These are phyloP conservation scores for Juglanconis oblonga DNA, from an alignment of 2,329 filamentous ascomycete species.

Conservation along the genomic window DNA sequence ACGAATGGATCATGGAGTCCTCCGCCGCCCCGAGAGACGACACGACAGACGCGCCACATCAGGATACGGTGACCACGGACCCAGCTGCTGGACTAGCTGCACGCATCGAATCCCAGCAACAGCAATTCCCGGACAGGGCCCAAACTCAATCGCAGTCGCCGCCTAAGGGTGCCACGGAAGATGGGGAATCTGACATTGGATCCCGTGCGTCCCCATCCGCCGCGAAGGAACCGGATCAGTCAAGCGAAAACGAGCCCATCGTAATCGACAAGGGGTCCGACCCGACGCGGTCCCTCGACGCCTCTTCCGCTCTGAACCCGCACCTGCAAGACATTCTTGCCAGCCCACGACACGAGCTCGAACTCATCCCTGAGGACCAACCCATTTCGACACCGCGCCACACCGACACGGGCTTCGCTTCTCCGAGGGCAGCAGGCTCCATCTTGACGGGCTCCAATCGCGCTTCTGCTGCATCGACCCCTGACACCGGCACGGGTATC, in stretches of 20 bases:
- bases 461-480: conserved; percentile 14
- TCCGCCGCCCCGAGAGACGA: neutral
- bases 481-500: conserved; percentile 9
- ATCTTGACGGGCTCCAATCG: conserved; percentile 4
- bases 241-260: neutral
- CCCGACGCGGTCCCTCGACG: neutral
- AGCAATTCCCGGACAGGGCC: neutral
- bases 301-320: neutral
- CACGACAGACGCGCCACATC: conserved; percentile 2
- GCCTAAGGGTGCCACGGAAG: neutral
- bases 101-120: neutral
- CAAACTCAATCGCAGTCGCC: neutral
- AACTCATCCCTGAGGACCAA: conserved; percentile 18
- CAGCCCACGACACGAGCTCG: conserved; percentile 16
- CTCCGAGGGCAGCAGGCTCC: neutral
- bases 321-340: conserved; percentile 3
- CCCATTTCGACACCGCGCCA: conserved; percentile 7
- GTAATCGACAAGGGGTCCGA: conserved; percentile 2
- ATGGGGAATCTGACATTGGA: neutral
- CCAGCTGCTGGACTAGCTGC: neutral
- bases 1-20: conserved; percentile 3
- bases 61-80: neutral
- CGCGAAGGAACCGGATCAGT: neutral
- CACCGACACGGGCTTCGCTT: conserved; percentile 1
- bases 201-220: neutral